Evolutionary conservation across 257 asterid species (phyloP).

Genomic region (Haberlea rhodopensis): DNA sequence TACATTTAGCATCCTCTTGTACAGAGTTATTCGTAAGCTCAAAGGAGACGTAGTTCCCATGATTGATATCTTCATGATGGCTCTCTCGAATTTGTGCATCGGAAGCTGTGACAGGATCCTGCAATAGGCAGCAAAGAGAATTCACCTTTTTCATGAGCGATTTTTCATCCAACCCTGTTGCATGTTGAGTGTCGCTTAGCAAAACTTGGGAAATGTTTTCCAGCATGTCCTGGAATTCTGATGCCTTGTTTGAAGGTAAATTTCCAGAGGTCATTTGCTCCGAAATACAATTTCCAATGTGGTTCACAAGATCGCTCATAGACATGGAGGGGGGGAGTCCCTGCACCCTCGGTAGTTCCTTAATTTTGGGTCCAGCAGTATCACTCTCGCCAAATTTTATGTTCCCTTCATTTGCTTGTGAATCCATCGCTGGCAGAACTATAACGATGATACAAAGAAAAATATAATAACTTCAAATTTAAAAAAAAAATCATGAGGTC

Average conservation of each 20-base stretch:
- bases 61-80: constrained; percentile 26
- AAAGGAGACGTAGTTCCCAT: constrained; percentile 29
- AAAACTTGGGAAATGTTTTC: constrained; percentile 46
- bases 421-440: constrained; percentile 40
- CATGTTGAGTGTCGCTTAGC: constrained; percentile 49
- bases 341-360: constrained; percentile 34
- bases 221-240: constrained; percentile 60
- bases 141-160: constrained; percentile 78
- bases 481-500: background rate
- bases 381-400: constrained; percentile 24
- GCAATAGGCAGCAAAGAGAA: constrained; percentile 68
- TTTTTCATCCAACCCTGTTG: constrained; percentile 64
- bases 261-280: constrained; percentile 62
- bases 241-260: constrained; percentile 48
- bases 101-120: constrained; percentile 44
- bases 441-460: background rate
- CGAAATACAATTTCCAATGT: constrained; percentile 55
- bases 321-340: constrained; percentile 58
- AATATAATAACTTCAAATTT: constrained; percentile 19
- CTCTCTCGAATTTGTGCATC: constrained; percentile 35
- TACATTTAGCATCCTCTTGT: constrained; percentile 22
- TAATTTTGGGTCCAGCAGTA: constrained; percentile 29
- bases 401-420: constrained; percentile 44
- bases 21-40: constrained; percentile 24
- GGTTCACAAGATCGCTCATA: constrained; percentile 66